Conservation (phyloP, 2,329 filamentous ascomycete genomes). For the Aspergillus alliaceus region DNA sequence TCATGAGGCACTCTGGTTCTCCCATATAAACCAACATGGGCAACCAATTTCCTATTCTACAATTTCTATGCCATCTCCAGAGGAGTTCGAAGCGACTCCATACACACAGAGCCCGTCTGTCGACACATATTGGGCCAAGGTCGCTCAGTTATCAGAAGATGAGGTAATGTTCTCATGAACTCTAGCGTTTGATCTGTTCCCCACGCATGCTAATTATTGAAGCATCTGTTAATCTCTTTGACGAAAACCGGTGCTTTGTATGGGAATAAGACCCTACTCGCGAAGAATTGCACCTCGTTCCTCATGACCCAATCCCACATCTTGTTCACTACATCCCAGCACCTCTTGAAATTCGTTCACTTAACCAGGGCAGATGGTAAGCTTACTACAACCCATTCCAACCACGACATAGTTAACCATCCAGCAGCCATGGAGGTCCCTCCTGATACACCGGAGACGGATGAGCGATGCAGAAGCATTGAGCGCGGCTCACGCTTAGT, state of each 20-base stretch:
- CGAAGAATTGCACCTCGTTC: conserved; percentile 91
- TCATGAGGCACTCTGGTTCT: conserved; percentile 40
- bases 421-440: conserved; percentile 74
- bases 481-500: conserved; percentile 86
- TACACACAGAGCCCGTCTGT: conserved; percentile 35
- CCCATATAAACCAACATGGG: conserved; percentile 25
- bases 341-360: conserved; percentile 93
- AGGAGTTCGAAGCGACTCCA: conserved; percentile 17
- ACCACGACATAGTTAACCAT: conserved; percentile 21
- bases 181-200: background rate
- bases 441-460: conserved; percentile 81
- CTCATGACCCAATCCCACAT: conserved; percentile 77
- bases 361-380: conserved; percentile 65
- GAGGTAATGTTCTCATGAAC: conserved; percentile 31
- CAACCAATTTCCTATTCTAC: conserved; percentile 32
- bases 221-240: conserved; percentile 62
- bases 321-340: conserved; percentile 87
- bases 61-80: conserved; percentile 19
- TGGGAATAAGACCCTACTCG: conserved; percentile 70
- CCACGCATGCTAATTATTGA: conserved; percentile 15
- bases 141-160: conserved; percentile 37
- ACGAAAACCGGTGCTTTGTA: conserved; percentile 76
- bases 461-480: conserved; percentile 88
- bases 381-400: conserved; percentile 13
- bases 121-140: conserved; percentile 41